phyloP scores from a whole-genome alignment of 2,329 filamentous ascomycete genomes.

The Colletotrichum graminicola region DNA sequence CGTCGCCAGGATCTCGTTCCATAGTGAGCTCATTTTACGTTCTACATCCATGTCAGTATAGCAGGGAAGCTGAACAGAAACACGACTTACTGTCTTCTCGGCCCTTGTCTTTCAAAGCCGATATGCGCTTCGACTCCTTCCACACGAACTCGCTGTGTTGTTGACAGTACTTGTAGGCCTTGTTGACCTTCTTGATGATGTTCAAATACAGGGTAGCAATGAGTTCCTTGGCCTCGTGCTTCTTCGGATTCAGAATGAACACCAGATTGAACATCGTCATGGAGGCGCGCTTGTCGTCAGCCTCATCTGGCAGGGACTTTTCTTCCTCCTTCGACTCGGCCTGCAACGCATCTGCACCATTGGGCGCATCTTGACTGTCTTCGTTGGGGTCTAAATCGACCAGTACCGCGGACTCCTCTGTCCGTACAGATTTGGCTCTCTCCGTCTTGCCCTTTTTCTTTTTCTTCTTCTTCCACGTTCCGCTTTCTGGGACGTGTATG shows the following conservation, averaged over 20 bases:
- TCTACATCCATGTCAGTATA: conserved; percentile 50
- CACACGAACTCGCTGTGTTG: conserved; percentile 91
- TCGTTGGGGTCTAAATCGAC: conserved; percentile 42
- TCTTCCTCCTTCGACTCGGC: conserved; percentile 48
- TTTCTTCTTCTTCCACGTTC: conserved; percentile 77
- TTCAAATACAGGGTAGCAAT: conserved; percentile 85
- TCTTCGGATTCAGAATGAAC: conserved; percentile 86
- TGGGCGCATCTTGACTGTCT: conserved; percentile 47
- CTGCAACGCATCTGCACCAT: conserved; percentile 47
- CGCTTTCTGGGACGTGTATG: conserved; percentile 83
- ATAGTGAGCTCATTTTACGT: conserved; percentile 74
- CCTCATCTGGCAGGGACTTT: conserved; percentile 58
- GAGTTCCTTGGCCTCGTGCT: conserved; percentile 80
- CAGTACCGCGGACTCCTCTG: conserved; percentile 48
- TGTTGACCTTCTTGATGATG: conserved; percentile 92
- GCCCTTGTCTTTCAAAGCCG: conserved; percentile 84
- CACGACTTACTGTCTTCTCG: conserved; percentile 69
- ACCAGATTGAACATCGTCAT: conserved; percentile 99
- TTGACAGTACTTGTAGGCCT: conserved; percentile 93
- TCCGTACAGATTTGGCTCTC: conserved; percentile 42
- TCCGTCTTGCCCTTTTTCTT: conserved; percentile 52
- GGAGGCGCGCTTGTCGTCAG: conserved; percentile 72
- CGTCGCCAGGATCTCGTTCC: conserved; percentile 76
- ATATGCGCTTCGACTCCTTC: conserved; percentile 87
- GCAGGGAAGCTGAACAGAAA: not conserved